Percentiles rank a stretch among this genome's conserved stretches.
Evolutionary conservation across 495 filamentous ascomycete genomes (phyloP).

Genomic region (Lophiotrema nucula): DNA sequence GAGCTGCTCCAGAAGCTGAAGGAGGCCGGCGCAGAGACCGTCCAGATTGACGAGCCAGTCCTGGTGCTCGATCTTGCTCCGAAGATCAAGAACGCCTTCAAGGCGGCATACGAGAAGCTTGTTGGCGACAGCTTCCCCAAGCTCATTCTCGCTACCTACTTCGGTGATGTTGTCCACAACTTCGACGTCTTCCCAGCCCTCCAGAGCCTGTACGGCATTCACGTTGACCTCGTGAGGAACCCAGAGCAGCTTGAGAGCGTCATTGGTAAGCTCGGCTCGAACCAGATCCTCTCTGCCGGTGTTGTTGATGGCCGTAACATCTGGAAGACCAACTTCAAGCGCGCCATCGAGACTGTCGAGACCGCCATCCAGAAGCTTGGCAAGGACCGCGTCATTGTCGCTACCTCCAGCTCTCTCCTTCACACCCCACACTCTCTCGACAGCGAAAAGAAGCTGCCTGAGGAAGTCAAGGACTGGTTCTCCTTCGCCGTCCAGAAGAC

Average conservation of each 20-base stretch:
- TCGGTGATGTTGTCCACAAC: slow-evolving; percentile 99
- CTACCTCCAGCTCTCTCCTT: slow-evolving; percentile 93
- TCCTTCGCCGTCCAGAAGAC: slow-evolving; percentile 96
- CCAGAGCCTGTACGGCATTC: slow-evolving; percentile 73
- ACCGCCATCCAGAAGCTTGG: slow-evolving; percentile 87
- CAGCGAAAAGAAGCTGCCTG: slow-evolving; percentile 93
- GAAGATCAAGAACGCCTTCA: slow-evolving; percentile 94
- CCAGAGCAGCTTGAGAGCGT: slow-evolving; percentile 92
- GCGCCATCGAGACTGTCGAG: slow-evolving; percentile 84
- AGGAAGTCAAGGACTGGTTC: slow-evolving; percentile 96
- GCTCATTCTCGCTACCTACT: slow-evolving; percentile 89
- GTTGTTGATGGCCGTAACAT: slow-evolving; percentile 99
- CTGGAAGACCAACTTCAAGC: slow-evolving; percentile 98
- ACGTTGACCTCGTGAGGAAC: slow-evolving; percentile 94
- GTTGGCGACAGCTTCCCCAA: slow-evolving; percentile 75
- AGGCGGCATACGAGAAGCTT: slow-evolving; percentile 91
- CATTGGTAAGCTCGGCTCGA: slow-evolving; percentile 69
- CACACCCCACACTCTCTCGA: slow-evolving; percentile 97
- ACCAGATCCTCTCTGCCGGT: slow-evolving; percentile 87
- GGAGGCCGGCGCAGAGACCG: slow-evolving; percentile 87
- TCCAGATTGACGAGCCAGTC: slow-evolving; percentile 97
- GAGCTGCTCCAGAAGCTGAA: slow-evolving; percentile 89
- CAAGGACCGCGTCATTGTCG: slow-evolving; percentile 91
- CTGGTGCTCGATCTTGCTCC: slow-evolving; percentile 87
- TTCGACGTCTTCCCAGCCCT: slow-evolving; percentile 74